These are phyloP conservation scores for Xerocomellus intermedius DNA, from an alignment of 768 basidiomycete species.

Conservation along the genomic window DNA sequence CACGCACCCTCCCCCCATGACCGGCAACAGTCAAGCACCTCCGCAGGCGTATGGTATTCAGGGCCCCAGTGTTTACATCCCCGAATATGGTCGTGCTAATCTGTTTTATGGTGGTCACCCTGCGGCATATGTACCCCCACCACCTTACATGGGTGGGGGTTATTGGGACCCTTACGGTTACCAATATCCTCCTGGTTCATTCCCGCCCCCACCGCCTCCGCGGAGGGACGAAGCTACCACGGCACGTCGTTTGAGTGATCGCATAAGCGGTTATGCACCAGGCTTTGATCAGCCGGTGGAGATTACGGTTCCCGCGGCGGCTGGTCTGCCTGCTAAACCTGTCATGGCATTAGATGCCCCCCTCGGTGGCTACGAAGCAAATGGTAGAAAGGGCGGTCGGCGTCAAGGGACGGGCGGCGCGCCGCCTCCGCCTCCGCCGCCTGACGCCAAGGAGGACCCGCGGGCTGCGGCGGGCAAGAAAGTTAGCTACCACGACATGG, in stretches of 20 bases:
- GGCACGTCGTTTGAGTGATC: conserved; percentile 69
- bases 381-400: conserved; percentile 36
- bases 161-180: conserved; percentile 49
- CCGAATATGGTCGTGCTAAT: conserved; percentile 42
- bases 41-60: conserved; percentile 86
- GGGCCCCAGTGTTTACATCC: conserved; percentile 51
- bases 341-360: conserved; percentile 54
- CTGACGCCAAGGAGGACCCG: conserved; percentile 91
- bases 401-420: conserved; percentile 43
- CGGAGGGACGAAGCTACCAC: conserved; percentile 59
- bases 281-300: conserved; percentile 42
- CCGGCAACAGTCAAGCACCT: conserved; percentile 72
- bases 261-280: conserved; percentile 74
- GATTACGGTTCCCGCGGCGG: conserved; percentile 55
- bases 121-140: conserved; percentile 34
- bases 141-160: conserved; percentile 38
- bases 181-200: conserved; percentile 38
- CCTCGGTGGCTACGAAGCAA: conserved; percentile 37
- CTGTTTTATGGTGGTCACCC: conserved; percentile 41
- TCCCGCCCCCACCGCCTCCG: conserved; percentile 37
- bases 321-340: conserved; percentile 81
- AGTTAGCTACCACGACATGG: conserved; percentile 95
- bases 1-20: conserved; percentile 67
- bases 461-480: conserved; percentile 84
- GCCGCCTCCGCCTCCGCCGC: conserved; percentile 75